These are phyloP conservation scores for Pythium dissimile DNA, from an alignment of 352 stramenopile species.

Conservation along the genomic window DNA sequence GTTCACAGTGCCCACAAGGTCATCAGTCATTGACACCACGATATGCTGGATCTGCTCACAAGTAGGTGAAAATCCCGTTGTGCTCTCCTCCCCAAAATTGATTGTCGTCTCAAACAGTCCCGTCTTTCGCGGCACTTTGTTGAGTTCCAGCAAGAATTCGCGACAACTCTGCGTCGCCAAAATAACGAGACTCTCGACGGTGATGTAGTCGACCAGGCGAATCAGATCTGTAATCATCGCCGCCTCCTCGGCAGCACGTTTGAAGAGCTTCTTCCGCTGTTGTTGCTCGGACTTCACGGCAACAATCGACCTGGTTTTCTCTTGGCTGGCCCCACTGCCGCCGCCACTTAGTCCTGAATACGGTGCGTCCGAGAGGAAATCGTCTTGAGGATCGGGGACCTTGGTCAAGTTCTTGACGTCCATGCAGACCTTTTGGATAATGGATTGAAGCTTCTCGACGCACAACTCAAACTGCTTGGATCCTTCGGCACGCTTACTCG, in stretches of 20 bases:
- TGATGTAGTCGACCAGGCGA: constrained; percentile 91
- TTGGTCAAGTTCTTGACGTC: constrained; percentile 90
- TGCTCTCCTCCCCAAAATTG: constrained; percentile 79
- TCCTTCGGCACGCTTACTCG: constrained; percentile 78
- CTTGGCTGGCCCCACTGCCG: constrained; percentile 24
- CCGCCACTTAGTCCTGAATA: constrained; percentile 21
- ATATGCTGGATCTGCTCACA: constrained; percentile 88
- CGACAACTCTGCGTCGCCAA: constrained; percentile 81
- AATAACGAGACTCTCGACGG: constrained; percentile 88
- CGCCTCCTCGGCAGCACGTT: constrained; percentile 83
- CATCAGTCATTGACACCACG: constrained; percentile 83
- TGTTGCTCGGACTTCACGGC: constrained; percentile 89
- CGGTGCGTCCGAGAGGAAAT: constrained; percentile 51
- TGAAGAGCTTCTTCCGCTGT: constrained; percentile 76
- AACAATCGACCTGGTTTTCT: constrained; percentile 92
- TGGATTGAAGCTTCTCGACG: constrained; percentile 89
- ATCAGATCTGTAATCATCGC: constrained; percentile 92
- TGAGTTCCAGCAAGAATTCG: constrained; percentile 87
- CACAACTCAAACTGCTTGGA: constrained; percentile 89
- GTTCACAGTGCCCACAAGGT: constrained; percentile 88
- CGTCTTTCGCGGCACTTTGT: constrained; percentile 82
- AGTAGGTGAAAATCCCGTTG: constrained; percentile 78
- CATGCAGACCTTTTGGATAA: constrained; percentile 87
- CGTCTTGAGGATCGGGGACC: constrained; percentile 48
- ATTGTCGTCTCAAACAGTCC: constrained; percentile 94